Percentiles rank a stretch among this genome's conserved stretches.
Conservation (phyloP, 2,329 filamentous ascomycete genomes). For the Arthrinium phaeospermum region DNA sequence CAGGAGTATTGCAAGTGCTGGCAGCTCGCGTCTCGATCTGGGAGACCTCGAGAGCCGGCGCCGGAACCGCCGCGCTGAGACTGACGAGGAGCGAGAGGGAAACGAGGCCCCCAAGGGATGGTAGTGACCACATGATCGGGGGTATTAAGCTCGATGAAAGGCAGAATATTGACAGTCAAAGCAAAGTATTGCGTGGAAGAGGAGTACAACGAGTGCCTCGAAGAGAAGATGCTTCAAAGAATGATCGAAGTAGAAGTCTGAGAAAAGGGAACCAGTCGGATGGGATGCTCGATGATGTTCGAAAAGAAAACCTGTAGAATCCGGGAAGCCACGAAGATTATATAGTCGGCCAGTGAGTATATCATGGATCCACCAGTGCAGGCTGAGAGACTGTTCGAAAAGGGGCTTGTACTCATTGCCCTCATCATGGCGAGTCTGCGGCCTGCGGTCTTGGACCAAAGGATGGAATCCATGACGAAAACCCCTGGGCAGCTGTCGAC, state of each 20-base stretch:
- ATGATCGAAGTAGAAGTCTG: neutral
- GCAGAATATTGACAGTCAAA: neutral
- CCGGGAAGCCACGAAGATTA: neutral
- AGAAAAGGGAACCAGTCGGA: neutral
- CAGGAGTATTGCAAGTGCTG: conserved; percentile 21
- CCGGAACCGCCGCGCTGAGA: conserved; percentile 17
- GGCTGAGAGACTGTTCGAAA: neutral
- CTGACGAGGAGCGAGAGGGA: conserved; percentile 21
- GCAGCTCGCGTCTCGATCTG: neutral
- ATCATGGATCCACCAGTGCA: neutral
- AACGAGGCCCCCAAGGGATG: conserved; percentile 17
- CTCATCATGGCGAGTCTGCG: neutral
- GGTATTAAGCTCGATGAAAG: neutral
- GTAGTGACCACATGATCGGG: conserved; percentile 19
- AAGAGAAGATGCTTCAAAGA: neutral
- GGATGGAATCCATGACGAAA: neutral
- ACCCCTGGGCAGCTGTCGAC: neutral
- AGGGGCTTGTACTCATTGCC: too few species aligned
- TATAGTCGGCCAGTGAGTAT: neutral
- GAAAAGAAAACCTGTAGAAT: neutral
- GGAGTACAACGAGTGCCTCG: neutral
- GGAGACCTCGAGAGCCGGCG: neutral
- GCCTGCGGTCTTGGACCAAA: too few species aligned
- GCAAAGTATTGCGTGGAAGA: neutral
- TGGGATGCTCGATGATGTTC: neutral